phyloP scores from a whole-genome alignment of 345 rosid genomes.

The Fremontodendron californicum region DNA sequence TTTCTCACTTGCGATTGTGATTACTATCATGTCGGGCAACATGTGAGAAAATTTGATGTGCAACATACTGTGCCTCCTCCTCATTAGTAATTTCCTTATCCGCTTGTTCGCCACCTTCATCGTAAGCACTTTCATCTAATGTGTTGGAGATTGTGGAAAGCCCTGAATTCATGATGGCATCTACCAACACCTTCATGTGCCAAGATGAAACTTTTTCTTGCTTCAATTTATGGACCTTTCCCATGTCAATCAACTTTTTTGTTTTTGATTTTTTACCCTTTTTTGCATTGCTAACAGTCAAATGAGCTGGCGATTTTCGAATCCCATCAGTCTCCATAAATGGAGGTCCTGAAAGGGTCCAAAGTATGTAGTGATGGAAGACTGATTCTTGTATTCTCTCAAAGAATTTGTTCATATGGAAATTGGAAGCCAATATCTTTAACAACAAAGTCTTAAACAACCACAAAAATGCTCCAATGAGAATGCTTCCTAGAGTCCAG shows the following conservation, averaged over 20 bases:
- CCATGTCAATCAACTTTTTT: slow-evolving; percentile 73
- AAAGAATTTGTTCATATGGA: slow-evolving; percentile 74
- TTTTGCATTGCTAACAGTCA: slow-evolving; percentile 51
- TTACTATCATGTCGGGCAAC: slow-evolving; percentile 36
- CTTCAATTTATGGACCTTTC: slow-evolving; percentile 63
- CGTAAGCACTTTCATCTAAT: slow-evolving; percentile 47
- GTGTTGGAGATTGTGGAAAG: slow-evolving; percentile 67
- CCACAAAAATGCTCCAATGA: slow-evolving; percentile 62
- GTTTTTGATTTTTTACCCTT: slow-evolving; percentile 41
- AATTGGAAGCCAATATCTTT: slow-evolving; percentile 77
- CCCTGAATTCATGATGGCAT: slow-evolving; percentile 61
- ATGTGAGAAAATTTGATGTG: slow-evolving; percentile 55
- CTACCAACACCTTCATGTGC: slow-evolving; percentile 85
- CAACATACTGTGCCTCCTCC: slow-evolving; percentile 76
- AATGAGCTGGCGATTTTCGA: slow-evolving; percentile 41
- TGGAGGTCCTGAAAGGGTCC: slow-evolving; percentile 73
- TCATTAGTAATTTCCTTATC: slow-evolving; percentile 71
- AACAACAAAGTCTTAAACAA: slow-evolving; percentile 62
- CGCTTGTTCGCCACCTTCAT: slow-evolving; percentile 32
- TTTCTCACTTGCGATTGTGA: slow-evolving; percentile 40
- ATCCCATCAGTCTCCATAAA: slow-evolving; percentile 56
- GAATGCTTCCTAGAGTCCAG: slow-evolving; percentile 59
- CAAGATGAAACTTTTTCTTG: slow-evolving; percentile 84
- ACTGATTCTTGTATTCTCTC: slow-evolving; percentile 89
- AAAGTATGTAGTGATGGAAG: slow-evolving; percentile 75